Conservation (phyloP, 208 protist genomes). For the Kentomonas sorsogonicus region DNA sequence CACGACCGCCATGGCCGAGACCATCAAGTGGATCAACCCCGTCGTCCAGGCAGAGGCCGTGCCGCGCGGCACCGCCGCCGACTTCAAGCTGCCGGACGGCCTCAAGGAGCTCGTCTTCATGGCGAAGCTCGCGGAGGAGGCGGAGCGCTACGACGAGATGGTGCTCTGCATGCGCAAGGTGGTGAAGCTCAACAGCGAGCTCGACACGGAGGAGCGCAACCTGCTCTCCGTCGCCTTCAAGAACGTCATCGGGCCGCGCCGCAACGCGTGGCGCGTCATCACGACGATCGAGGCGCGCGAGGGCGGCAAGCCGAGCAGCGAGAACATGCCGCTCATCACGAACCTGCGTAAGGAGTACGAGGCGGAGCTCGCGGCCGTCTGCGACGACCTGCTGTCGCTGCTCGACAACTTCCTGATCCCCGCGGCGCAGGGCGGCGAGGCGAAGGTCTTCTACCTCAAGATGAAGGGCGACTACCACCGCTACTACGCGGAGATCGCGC, state of each 20-base stretch:
- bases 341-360: constrained; percentile 96
- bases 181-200: constrained; percentile 93
- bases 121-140: constrained; percentile 97
- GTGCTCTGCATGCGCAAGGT: constrained; percentile 97
- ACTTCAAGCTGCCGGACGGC: constrained; percentile 76
- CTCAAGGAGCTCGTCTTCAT: constrained; percentile 91
- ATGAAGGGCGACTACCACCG: constrained; percentile 96
- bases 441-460: constrained; percentile 95
- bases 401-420: constrained; percentile 97
- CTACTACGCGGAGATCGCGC: constrained; percentile 98
- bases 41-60: constrained; percentile 71
- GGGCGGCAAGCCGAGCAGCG: constrained; percentile 82
- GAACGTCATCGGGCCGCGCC: constrained; percentile 98
- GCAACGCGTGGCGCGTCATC: constrained; percentile 98
- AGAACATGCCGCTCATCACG: constrained; percentile 88
- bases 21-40: constrained; percentile 78
- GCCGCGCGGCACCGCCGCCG: constrained; percentile 50
- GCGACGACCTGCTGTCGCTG: constrained; percentile 95
- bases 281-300: constrained; percentile 97
- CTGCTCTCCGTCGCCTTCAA: constrained; percentile 99
- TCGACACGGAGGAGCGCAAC: constrained; percentile 99
- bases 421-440: constrained; percentile 77
- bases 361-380: constrained; percentile 96
- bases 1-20: constrained; percentile 49
- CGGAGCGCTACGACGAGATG: constrained; percentile 98